Base-by-base conservation (phyloP, 257 asterid species). In the Solanum pimpinellifolium region DNA sequence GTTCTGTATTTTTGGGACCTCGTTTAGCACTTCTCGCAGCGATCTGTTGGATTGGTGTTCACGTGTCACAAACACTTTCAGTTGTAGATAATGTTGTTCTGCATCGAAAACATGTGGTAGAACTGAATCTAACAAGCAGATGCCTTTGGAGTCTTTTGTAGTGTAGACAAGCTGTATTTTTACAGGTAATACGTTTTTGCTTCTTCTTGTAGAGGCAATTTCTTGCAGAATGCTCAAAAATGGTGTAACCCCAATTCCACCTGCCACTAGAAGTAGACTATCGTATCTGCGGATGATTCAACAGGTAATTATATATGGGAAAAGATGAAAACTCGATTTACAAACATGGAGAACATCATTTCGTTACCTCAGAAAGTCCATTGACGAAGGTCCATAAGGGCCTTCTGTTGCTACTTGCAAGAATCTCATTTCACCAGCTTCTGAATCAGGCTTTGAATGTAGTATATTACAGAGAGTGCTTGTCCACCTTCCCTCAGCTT, bases 201-300 rank as follows among this genome's bases (percentile, higher is more conserved):
- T 77, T 6, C 88, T 90, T 49, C 87, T 47, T 82, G 78, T 78
- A 70, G 90, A 83, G 87, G 87, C 75, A 47, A 93, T 87, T 88
- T 95, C 99, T 77, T 91, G 93, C 87, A 96, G 74, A 90, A 96
- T 93, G 76, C 98, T 91, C 60, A 96, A 90, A 82, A 96, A 91
- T 3, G 98, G 99, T 8, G 98, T 94, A 85, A 96, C 87, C 84
- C 99, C 98, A 42, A 95, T 95, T 82, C 99, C 99, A 87, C 99
- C 98, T 12, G 99, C 97, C 49, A 96, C 93, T 72, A 96, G 91
- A 91, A 94, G 89, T 90, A 96, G 90, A 87, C 88, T 89, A 27
- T 94, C 92, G 29, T 94, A 89, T 91, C 99, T 96, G 97, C 89
- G 89, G 69, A 42, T 85, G 78, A 78, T 84, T 27, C 42, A 68